Evolutionary conservation across 163 green algal genomes (phyloP).

Genomic region (Chlorella variabilis): DNA sequence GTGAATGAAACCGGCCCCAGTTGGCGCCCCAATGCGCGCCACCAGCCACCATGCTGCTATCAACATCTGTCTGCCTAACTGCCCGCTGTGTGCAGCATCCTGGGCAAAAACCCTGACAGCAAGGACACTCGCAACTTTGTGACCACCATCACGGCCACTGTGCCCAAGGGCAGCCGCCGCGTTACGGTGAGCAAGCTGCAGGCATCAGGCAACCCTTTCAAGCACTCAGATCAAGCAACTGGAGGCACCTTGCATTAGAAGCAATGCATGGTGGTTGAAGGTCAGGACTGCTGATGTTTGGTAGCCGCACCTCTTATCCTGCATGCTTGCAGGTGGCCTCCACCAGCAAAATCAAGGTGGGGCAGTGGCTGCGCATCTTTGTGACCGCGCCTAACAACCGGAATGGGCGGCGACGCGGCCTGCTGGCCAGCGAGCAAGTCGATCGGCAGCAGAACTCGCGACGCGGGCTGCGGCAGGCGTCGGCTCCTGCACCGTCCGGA

Average conservation of each 20-base stretch:
- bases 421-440: background rate
- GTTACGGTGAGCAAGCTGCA: background rate
- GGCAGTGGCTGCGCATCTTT: constrained; percentile 30
- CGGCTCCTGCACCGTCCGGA: background rate
- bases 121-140: background rate
- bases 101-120: constrained; percentile 18
- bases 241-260: too few relatives aligned
- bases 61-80: background rate
- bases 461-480: background rate
- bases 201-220: too few relatives aligned
- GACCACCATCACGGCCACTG: background rate
- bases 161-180: background rate
- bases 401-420: background rate
- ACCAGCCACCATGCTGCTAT: too few relatives aligned
- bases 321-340: constrained; percentile 20
- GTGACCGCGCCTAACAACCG: background rate
- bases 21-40: too few relatives aligned
- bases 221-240: too few relatives aligned
- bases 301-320: too few relatives aligned
- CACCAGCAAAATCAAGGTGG: background rate
- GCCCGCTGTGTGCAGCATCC: constrained; percentile 7
- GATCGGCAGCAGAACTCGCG: background rate
- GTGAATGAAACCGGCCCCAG: too few relatives aligned
- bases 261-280: too few relatives aligned
- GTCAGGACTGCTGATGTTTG: too few relatives aligned